Conservation (phyloP, 305 asterid species). For the Rubia occidens region DNA sequence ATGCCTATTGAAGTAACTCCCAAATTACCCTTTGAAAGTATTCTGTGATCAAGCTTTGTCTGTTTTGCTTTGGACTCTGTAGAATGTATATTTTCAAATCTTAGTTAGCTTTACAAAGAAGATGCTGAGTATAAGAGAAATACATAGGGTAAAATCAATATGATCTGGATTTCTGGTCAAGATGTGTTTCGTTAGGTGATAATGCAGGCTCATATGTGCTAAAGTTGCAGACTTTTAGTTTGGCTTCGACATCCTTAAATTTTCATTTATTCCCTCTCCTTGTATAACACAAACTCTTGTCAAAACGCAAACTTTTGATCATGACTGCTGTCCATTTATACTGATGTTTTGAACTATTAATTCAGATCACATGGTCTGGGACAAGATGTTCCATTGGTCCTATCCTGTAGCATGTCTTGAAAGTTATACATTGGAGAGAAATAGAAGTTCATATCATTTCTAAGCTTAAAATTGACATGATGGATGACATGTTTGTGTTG, state of each 20-base stretch:
- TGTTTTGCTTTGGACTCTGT: not conserved
- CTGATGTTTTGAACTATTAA: not conserved
- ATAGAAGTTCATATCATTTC: not conserved
- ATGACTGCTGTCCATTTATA: not conserved
- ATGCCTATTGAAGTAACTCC: not conserved
- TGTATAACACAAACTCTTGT: not conserved
- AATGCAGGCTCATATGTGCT: not conserved
- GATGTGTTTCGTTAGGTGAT: not conserved
- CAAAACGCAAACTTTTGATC: not conserved
- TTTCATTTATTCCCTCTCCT: not conserved
- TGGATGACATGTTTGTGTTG: not conserved
- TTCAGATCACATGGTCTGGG: not conserved
- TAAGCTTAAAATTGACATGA: not conserved
- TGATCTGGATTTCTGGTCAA: not conserved
- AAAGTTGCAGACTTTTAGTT: not conserved
- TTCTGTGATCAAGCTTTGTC: not conserved
- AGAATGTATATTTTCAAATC: not conserved
- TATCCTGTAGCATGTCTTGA: not conserved
- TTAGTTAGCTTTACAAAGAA: not conserved
- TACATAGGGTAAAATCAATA: not conserved
- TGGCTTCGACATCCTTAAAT: not conserved
- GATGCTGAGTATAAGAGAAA: not conserved
- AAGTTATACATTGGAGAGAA: not conserved
- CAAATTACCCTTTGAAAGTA: not conserved
- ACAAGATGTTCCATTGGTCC: not conserved